These are phyloP conservation scores for Zygnema circumcarinatum DNA, from an alignment of 139 green algal genomes.

Conservation along the genomic window DNA sequence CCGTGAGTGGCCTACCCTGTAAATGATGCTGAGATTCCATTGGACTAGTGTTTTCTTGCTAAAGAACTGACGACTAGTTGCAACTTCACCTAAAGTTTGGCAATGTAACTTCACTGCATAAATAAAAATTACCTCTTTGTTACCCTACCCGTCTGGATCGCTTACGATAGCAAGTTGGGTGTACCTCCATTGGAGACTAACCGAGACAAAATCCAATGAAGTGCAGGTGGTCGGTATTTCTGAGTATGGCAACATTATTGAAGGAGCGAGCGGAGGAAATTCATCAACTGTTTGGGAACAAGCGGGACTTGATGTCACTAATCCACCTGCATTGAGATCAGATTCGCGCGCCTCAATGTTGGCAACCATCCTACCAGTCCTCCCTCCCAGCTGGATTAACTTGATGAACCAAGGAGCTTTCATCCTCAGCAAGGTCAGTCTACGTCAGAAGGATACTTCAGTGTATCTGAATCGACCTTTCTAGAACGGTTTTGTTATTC, in stretches of 20 bases:
- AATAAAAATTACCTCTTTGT: not conserved
- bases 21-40: not conserved
- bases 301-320: not conserved
- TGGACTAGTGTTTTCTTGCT: not conserved
- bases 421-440: conserved; percentile 39
- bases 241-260: conserved; percentile 30
- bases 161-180: too few species aligned
- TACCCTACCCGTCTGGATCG: too few species aligned
- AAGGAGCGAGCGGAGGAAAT: conserved; percentile 31
- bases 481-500: not conserved
- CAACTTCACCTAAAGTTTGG: not conserved
- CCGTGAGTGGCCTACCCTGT: not conserved
- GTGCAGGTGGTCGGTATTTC: conserved; percentile 29
- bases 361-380: not conserved
- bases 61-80: not conserved
- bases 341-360: not conserved
- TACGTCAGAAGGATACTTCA: too few species aligned
- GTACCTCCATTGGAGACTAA: too few species aligned
- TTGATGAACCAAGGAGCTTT: conserved; percentile 7
- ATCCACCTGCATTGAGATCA: not conserved
- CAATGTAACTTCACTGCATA: not conserved
- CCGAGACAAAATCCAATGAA: too few species aligned
- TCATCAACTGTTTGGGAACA: not conserved
- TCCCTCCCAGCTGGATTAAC: not conserved
- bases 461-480: not conserved